Percentiles rank a stretch among this genome's conserved stretches.
Evolutionary conservation across 2,329 filamentous ascomycete genomes (phyloP).

Genomic region (Monilinia laxa): DNA sequence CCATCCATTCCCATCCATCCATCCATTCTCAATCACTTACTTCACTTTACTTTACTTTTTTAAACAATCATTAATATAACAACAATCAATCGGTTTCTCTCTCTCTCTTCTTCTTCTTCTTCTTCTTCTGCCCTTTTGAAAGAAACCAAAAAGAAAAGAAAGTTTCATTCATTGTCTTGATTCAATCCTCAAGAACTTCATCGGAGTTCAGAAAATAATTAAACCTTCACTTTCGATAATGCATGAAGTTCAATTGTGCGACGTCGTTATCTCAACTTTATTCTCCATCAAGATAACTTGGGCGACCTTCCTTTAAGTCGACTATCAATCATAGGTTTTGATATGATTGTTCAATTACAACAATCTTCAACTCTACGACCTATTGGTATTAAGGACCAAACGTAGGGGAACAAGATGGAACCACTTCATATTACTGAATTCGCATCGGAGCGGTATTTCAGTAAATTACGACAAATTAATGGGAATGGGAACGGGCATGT

Average conservation of each 20-base stretch:
- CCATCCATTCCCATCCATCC: too few species aligned
- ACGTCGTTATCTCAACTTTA: conserved; percentile 27
- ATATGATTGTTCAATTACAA: conserved; percentile 36
- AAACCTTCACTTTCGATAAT: conserved; percentile 23
- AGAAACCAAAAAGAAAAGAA: not conserved
- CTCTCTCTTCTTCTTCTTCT: too few species aligned
- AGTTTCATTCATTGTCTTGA: not conserved
- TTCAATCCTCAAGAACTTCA: not conserved
- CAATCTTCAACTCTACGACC: conserved; percentile 33
- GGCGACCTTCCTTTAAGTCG: conserved; percentile 30
- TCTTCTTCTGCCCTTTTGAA: too few species aligned
- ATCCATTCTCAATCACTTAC: too few species aligned
- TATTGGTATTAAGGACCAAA: conserved; percentile 38
- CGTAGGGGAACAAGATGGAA: conserved; percentile 50
- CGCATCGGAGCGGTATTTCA: conserved; percentile 63
- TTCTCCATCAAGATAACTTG: conserved; percentile 29
- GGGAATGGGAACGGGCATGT: conserved; percentile 45
- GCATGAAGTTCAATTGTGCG: conserved; percentile 35
- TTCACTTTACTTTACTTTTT: too few species aligned
- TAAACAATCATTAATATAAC: too few species aligned
- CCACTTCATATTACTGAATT: conserved; percentile 65
- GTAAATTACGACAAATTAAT: conserved; percentile 58
- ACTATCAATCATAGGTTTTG: conserved; percentile 31
- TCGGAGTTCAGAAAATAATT: not conserved
- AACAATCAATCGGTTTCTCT: too few species aligned